phyloP scores from a whole-genome alignment of 2,329 filamentous ascomycete species.

The Verruconis gallopava region DNA sequence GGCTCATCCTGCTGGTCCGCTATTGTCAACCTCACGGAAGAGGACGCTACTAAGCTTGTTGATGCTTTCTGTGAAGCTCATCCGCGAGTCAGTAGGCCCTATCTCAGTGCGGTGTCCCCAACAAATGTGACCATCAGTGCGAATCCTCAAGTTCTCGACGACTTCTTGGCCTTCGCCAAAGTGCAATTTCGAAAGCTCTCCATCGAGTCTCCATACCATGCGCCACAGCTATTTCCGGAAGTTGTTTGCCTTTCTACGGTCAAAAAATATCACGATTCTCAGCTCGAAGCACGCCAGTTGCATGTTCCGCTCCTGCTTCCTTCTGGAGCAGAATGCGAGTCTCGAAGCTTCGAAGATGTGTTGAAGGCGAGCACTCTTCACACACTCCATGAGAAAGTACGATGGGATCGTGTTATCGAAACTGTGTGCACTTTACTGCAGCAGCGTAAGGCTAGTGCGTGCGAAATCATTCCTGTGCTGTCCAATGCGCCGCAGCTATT shows the following conservation, averaged over 20 bases:
- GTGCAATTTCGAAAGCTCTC: conserved; percentile 14
- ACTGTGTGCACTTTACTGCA: too few species aligned
- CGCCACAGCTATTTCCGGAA: conserved; percentile 17
- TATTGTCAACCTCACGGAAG: conserved; percentile 19
- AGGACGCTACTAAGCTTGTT: background rate
- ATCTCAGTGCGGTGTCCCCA: background rate
- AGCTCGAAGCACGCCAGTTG: background rate
- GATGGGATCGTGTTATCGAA: background rate
- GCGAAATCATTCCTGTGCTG: too few species aligned
- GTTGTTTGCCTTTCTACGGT: conserved; percentile 19
- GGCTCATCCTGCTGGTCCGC: conserved; percentile 27
- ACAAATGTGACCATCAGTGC: conserved; percentile 16
- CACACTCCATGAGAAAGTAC: background rate
- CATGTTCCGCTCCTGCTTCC: background rate
- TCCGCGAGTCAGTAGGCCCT: conserved; percentile 9
- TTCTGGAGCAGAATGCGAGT: background rate
- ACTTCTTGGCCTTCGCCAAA: conserved; percentile 14
- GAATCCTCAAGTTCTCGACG: conserved; percentile 18
- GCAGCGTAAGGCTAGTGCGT: too few species aligned
- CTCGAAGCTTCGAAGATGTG: background rate
- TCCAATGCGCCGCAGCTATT: too few species aligned
- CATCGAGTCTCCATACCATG: conserved; percentile 18
- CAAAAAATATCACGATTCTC: background rate
- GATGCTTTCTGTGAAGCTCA: background rate
- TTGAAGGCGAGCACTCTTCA: background rate